phyloP scores from a whole-genome alignment of 2,329 filamentous ascomycete genomes.

The Pseudogymnoascus sp. region DNA sequence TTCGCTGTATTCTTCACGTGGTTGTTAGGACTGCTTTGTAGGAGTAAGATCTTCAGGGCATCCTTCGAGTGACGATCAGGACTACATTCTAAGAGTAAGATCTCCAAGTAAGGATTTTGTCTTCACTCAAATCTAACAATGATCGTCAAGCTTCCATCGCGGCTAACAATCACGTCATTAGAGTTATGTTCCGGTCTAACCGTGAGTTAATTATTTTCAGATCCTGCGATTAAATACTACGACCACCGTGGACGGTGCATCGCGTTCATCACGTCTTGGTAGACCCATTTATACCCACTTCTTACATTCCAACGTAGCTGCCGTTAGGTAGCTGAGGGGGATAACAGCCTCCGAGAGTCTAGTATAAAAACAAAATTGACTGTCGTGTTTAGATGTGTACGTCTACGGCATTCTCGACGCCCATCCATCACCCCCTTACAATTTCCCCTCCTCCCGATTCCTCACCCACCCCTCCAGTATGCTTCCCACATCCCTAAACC shows the following conservation, averaged over 20 bases:
- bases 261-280: too few relatives aligned
- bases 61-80: neutral
- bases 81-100: neutral
- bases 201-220: neutral
- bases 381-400: too few relatives aligned
- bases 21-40: neutral
- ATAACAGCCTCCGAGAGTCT: too few relatives aligned
- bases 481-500: constrained; percentile 20
- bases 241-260: neutral
- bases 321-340: too few relatives aligned
- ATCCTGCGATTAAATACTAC: neutral
- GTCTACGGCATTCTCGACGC: too few relatives aligned
- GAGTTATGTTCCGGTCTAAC: too few relatives aligned
- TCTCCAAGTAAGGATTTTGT: neutral
- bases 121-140: neutral
- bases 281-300: too few relatives aligned
- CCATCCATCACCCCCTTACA: neutral
- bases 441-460: neutral
- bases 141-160: neutral
- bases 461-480: constrained; percentile 20
- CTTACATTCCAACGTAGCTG: too few relatives aligned
- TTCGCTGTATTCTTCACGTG: neutral
- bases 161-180: neutral
- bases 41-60: neutral
- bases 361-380: too few relatives aligned